Base-by-base conservation (phyloP, 2,329 filamentous ascomycete genomes). In the Aspergillus sp. region DNA sequence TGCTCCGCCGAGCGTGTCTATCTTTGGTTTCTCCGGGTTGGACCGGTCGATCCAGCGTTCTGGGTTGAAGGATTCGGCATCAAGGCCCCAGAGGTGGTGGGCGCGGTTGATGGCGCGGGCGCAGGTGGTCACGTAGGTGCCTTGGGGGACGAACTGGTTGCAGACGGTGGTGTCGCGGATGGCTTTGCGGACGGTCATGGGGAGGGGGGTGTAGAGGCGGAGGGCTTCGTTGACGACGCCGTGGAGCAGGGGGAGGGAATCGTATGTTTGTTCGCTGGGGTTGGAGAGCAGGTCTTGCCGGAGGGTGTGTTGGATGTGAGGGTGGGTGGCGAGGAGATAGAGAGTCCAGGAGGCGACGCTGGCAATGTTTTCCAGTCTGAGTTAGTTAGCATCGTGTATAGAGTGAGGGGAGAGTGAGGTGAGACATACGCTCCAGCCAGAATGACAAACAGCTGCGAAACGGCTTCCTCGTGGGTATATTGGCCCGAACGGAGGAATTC, bases 211-310 rank as follows among this genome's bases (percentile, higher is more conserved):
- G 45, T 74, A 74, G 0, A 79, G 57, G 1, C 74, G 58, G 4
- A 78, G 51, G 0, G 74, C 74, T 52, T 79, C 76, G 37, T 73
- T 75, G 49, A 78, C 68, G 1, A 78, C 60, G 1, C 73, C 74
- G 37, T 75, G 64, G 0, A 78, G 56, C 45, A 71, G 78, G 0
- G 60, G 57, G 11, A 74, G 61, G 26, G 60, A 66, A 44, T 70
- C 71, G 4, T 58, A 58, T 0, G 53, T 59, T 11, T 68, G 19
- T 19, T 19, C 19, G 19, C 19, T 4, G 19, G 19, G 19, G 19
- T 19, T 19, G 19, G 19, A 19, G 19, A 19, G 19, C 19, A 19
- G 19, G 19, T 19, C 19, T 19, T 19, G 19, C 19, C 19, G 19
- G 19, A 19, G 19, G 19, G 19, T 19, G 19, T 19, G 19, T 19